Evolutionary conservation across 2,329 filamentous ascomycete species (phyloP), one percentile per base, ranked within the genome.

Genomic region (Xylariaceae sp.): DNA sequence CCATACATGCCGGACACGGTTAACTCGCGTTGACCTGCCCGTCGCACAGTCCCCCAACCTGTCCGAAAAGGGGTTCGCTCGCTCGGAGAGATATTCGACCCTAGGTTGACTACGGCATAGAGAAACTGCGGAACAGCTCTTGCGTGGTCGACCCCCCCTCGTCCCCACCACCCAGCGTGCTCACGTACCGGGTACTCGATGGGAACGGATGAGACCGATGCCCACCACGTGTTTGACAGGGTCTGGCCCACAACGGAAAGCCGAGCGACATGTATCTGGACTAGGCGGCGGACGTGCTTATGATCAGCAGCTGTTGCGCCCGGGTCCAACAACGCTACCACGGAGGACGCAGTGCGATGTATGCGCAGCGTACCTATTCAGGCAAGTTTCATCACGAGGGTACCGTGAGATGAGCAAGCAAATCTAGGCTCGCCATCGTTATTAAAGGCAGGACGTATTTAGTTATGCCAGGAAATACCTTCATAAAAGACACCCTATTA

Each of bases 191-290:
- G 55, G 53, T 53, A 58, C 45, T 54, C 45, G n/a, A 57, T 30
- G 9, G 49, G 37, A 57, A 49, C 53, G 53, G 51, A 49, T 47
- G 57, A 53, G 44, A 34, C 52, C 55, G 56, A 54, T 15, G 53
- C 39, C 39, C 41, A 53, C 59, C 61, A 63, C 61, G 59, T 63
- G 61, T 59, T 61, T 59, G 56, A 61, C 61, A 63, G 53, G 53
- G 50, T 57, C 51, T 61, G 56, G 61, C 49, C 44, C 13, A 23
- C 49, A 30, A 30, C 15, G 3, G 44, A 55, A 23, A 44, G 39
- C 37, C 57, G 50, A 44, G 34, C 17, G 18, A 48, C 6, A 48
- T 17, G 7, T 48, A 17, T 17, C 45, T 18, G 8, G n/a, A 48
- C 10, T 45, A 15, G 41, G 2, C 13, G n/a, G 45, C 5, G 9